Evolutionary conservation across 345 rosid species (phyloP).

Genomic region (Boechera stricta): DNA sequence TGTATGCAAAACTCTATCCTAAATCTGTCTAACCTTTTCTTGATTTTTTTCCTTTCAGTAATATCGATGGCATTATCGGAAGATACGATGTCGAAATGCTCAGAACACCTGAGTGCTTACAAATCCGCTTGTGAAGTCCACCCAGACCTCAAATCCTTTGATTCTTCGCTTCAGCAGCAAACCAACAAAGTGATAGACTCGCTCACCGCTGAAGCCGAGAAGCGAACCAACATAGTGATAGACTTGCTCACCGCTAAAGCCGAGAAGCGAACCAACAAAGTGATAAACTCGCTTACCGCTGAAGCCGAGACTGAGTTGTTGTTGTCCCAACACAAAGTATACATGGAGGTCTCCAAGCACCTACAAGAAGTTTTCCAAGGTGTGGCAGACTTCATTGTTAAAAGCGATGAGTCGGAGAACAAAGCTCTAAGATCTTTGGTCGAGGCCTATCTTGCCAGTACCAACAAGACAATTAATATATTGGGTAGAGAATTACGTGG

Average conservation of each 20-base stretch:
- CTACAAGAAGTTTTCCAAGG: not conserved
- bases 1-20: too few species aligned
- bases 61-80: not conserved
- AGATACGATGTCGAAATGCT: not conserved
- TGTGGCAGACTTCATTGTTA: not conserved
- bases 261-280: not conserved
- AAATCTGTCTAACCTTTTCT: not conserved
- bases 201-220: too few species aligned
- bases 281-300: not conserved
- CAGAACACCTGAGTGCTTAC: not conserved
- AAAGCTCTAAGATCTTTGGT: not conserved
- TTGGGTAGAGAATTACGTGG: not conserved
- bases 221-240: too few species aligned
- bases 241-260: too few species aligned
- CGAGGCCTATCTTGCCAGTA: not conserved
- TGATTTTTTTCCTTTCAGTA: not conserved
- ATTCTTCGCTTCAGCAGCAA: not conserved
- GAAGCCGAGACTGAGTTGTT: not conserved
- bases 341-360: not conserved
- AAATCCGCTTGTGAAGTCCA: not conserved
- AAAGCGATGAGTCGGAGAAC: not conserved
- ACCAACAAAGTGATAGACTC: too few species aligned
- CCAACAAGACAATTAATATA: not conserved
- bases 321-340: not conserved
- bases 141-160: not conserved